Evolutionary conservation across 2,329 filamentous ascomycete genomes (phyloP).

Genomic region (Ophiostoma himal-ulmi): DNA sequence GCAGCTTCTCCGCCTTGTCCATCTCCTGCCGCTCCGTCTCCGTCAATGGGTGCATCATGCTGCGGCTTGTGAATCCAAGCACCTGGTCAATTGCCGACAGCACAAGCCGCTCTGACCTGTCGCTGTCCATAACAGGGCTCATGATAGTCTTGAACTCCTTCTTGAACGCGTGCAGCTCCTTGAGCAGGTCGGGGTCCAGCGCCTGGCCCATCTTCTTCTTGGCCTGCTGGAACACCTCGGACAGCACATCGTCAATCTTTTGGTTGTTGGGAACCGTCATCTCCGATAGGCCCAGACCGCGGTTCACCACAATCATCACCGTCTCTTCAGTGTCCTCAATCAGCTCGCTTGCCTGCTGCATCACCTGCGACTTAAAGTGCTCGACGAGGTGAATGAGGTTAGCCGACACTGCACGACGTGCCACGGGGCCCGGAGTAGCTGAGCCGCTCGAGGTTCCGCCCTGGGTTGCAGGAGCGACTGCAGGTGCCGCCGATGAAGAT

Average conservation of each 20-base stretch:
- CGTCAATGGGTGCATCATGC: conserved; percentile 31
- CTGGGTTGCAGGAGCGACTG: background rate
- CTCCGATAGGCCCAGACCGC: conserved; percentile 44
- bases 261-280: conserved; percentile 37
- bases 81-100: conserved; percentile 48
- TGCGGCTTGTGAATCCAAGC: conserved; percentile 43
- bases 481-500: background rate
- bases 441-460: conserved; percentile 1
- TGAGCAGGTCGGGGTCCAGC: conserved; percentile 39
- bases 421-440: conserved; percentile 11
- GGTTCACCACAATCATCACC: conserved; percentile 49
- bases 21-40: conserved; percentile 31
- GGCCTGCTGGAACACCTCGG: conserved; percentile 37
- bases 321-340: conserved; percentile 42
- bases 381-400: conserved; percentile 40
- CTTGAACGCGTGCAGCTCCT: conserved; percentile 42
- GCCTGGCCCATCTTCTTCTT: conserved; percentile 10
- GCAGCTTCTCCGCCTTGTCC: conserved; percentile 32
- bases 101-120: conserved; percentile 42
- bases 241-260: conserved; percentile 43
- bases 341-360: conserved; percentile 38
- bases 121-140: conserved; percentile 35
- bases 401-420: conserved; percentile 40
- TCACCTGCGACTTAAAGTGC: conserved; percentile 44
- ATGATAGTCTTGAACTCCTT: conserved; percentile 41